A percentile compares a stretch with the other conserved stretches of the same genome.
Conservation (phyloP, 1,139 yeast genomes). For the Yamadazyma pseudoaaseri region DNA sequence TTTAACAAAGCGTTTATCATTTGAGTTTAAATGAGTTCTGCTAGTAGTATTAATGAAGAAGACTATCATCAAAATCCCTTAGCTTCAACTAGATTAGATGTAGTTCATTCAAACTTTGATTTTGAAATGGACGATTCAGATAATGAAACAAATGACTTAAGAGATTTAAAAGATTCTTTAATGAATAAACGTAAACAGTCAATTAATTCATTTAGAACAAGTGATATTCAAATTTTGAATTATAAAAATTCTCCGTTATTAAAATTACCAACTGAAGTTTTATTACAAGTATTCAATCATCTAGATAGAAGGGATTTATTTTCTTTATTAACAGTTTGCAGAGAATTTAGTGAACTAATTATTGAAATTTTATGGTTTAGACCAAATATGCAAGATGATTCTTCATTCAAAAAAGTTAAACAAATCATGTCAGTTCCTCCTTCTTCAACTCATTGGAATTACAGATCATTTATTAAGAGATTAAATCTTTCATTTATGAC, state of each 20-base stretch:
- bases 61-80: neutral
- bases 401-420: conserved; percentile 50
- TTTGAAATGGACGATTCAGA: conserved; percentile 31
- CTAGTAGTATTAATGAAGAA: conserved; percentile 28
- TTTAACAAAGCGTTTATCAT: no score
- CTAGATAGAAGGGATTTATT: conserved; percentile 68
- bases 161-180: conserved; percentile 36
- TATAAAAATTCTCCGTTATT: conserved; percentile 46
- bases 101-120: conserved; percentile 9
- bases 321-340: conserved; percentile 72
- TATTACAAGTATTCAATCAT: conserved; percentile 67
- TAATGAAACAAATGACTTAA: conserved; percentile 30
- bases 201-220: conserved; percentile 12
- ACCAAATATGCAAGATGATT: conserved; percentile 67
- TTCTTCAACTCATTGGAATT: conserved; percentile 61
- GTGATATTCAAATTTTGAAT: conserved; percentile 24
- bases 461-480: conserved; percentile 73
- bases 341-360: conserved; percentile 76
- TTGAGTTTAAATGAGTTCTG: conserved; percentile 36
- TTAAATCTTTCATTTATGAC: conserved; percentile 79
- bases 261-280: conserved; percentile 76
- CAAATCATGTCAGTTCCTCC: conserved; percentile 54
- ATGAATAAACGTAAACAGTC: conserved; percentile 28
- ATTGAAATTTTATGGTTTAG: conserved; percentile 88
- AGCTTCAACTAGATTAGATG: conserved; percentile 1